Base-by-base conservation (phyloP, 805 yeast species). In the Phaffomyces opuntiae region DNA sequence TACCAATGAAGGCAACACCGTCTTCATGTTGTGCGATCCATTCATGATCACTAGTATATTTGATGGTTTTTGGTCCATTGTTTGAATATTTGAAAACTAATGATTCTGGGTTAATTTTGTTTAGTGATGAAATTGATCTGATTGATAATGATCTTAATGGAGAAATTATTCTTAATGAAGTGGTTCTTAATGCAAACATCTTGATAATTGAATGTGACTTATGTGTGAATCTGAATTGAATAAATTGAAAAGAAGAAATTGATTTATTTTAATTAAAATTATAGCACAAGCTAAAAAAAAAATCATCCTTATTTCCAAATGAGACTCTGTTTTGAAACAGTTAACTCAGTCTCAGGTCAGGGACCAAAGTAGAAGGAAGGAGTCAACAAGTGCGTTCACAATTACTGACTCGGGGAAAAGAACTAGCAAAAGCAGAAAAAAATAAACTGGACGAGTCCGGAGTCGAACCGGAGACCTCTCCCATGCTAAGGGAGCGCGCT, bases 41-140 rank as follows among this genome's bases (percentile, higher is more conserved):
- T 70, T 91, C 99, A 71, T 91, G 99, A 61, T 93, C 96, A 44
- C 73, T 67, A 11, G 98, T 87, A 75, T 78, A 90, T 67, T 77
- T 80, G 50, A 81, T 74, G 14, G 65, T 45, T 36, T 49, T 19
- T 38, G 57, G 55, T 36, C 56, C 56, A 29, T 42, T 26, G 14
- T 44, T 11, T 7, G 59, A 54, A 49, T 57, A 53, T 39, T 53
- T 50, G 39, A 44, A 39, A n/a, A 59, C 56, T 5, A 53, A 27
- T 8, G 63, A 59, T 26, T 44, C 40, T 25, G 49, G 38, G 36
- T 51, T 57, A 43, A 59, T 51, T 47, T 47, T 54, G 44, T 57
- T 36, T 3, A 29, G 13, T 29, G 60, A 47, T 36, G 60, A 51
- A 48, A 51, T 46, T 38, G 47, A 50, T 55, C 62, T 58, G 11